These are phyloP conservation scores for Pisolithus sp. DNA, from an alignment of 768 basidiomycete species.

Conservation along the genomic window DNA sequence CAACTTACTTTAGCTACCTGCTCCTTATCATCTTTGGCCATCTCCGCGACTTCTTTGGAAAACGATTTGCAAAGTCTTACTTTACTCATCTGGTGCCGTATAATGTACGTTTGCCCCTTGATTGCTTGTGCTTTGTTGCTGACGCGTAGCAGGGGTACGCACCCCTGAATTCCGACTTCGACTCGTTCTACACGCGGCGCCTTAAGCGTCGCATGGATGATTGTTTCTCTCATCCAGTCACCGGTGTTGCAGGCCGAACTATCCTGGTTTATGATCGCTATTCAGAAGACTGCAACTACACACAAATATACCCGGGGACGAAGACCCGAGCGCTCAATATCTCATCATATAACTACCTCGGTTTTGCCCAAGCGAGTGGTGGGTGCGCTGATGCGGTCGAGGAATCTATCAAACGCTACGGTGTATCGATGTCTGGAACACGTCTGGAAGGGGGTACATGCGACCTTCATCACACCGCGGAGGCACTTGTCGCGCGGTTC, in stretches of 20 bases:
- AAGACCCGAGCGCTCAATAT: slow-evolving; percentile 90
- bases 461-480: slow-evolving; percentile 75
- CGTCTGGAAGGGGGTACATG: slow-evolving; percentile 81
- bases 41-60: slow-evolving; percentile 91
- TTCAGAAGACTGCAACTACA: slow-evolving; percentile 75
- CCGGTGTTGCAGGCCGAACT: slow-evolving; percentile 93
- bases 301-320: slow-evolving; percentile 69
- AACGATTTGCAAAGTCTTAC: slow-evolving; percentile 58
- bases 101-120: slow-evolving; percentile 48
- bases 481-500: slow-evolving; percentile 86
- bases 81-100: slow-evolving; percentile 81
- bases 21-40: slow-evolving; percentile 90
- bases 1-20: slow-evolving; percentile 91
- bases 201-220: slow-evolving; percentile 93
- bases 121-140: background rate
- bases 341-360: slow-evolving; percentile 98
- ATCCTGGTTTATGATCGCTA: slow-evolving; percentile 80
- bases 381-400: slow-evolving; percentile 95
- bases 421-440: slow-evolving; percentile 68
- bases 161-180: slow-evolving; percentile 95
- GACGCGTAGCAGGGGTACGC: slow-evolving; percentile 75
- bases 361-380: slow-evolving; percentile 90
- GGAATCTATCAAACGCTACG: slow-evolving; percentile 73
- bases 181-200: slow-evolving; percentile 97
- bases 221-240: slow-evolving; percentile 88